Evolutionary conservation across 1,284 basidiomycete species (phyloP).

Genomic region (Tausonia pullulans): DNA sequence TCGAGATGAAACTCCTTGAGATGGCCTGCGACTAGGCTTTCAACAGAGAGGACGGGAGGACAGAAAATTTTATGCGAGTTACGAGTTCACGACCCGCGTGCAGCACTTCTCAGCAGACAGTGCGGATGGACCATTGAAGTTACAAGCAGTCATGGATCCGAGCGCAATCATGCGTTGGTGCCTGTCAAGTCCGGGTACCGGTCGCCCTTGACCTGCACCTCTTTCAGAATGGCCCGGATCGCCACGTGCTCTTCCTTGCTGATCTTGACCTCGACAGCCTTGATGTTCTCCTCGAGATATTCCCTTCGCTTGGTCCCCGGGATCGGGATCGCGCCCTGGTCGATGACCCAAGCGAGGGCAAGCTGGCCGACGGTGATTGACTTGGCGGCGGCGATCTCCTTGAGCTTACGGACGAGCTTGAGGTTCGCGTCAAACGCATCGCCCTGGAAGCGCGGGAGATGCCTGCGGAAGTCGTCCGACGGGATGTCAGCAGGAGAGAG

Average conservation of each 20-base stretch:
- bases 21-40: no score
- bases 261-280: slow-evolving; percentile 25
- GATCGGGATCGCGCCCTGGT: slow-evolving; percentile 34
- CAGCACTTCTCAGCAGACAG: no score
- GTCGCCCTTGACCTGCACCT: slow-evolving; percentile 22
- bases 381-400: slow-evolving; percentile 27
- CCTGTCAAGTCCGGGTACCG: not conserved
- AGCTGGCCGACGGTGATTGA: slow-evolving; percentile 33
- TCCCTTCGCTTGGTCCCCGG: slow-evolving; percentile 29
- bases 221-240: slow-evolving; percentile 26
- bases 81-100: no score
- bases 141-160: no score
- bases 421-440: slow-evolving; percentile 34
- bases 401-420: slow-evolving; percentile 25
- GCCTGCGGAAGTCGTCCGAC: slow-evolving; percentile 25
- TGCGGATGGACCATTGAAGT: no score
- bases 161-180: not conserved
- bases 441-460: slow-evolving; percentile 28
- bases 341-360: slow-evolving; percentile 37
- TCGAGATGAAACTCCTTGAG: no score
- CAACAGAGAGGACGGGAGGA: no score
- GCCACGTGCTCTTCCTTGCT: slow-evolving; percentile 27
- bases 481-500: slow-evolving; percentile 23
- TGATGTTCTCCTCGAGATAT: slow-evolving; percentile 33
- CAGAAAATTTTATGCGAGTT: no score